A percentile compares a stretch with the other conserved stretches of the same genome.
phyloP scores from a whole-genome alignment of 345 rosid species.

The Bruguiera gymnorhiza region DNA sequence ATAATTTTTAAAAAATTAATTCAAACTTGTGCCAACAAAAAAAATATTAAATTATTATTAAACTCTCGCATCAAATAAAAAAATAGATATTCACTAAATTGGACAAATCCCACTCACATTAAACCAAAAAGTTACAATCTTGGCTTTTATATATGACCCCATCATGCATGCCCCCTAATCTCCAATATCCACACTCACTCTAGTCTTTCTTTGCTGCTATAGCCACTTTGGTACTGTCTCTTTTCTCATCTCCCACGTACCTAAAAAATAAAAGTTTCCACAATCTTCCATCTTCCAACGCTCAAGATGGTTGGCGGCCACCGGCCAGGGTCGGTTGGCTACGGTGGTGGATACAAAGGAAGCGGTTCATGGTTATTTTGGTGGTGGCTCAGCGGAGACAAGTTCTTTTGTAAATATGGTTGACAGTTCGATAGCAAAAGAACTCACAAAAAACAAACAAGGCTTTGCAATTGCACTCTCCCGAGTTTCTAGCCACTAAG shows the following conservation, averaged over 20 bases:
- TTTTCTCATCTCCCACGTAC: background rate
- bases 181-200: constrained; percentile 21
- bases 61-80: background rate
- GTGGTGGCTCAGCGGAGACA: constrained; percentile 17
- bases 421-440: constrained; percentile 22
- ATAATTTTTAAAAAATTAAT: no score
- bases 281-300: no score
- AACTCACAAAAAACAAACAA: constrained; percentile 12
- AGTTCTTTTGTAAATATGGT: constrained; percentile 33
- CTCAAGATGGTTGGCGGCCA: constrained; percentile 6
- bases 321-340: constrained; percentile 6
- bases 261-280: background rate
- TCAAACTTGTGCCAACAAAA: background rate
- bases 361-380: constrained; percentile 9
- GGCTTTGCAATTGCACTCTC: constrained; percentile 83
- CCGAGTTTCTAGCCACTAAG: constrained; percentile 42
- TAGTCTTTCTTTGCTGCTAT: background rate
- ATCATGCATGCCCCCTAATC: constrained; percentile 40
- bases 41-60: background rate
- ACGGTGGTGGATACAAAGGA: constrained; percentile 14
- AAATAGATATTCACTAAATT: background rate
- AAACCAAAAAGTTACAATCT: constrained; percentile 38
- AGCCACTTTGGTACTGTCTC: constrained; percentile 6
- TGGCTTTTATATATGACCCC: constrained; percentile 64
- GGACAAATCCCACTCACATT: constrained; percentile 22